phyloP scores from a whole-genome alignment of 768 basidiomycete species.

The Suillus plorans region DNA sequence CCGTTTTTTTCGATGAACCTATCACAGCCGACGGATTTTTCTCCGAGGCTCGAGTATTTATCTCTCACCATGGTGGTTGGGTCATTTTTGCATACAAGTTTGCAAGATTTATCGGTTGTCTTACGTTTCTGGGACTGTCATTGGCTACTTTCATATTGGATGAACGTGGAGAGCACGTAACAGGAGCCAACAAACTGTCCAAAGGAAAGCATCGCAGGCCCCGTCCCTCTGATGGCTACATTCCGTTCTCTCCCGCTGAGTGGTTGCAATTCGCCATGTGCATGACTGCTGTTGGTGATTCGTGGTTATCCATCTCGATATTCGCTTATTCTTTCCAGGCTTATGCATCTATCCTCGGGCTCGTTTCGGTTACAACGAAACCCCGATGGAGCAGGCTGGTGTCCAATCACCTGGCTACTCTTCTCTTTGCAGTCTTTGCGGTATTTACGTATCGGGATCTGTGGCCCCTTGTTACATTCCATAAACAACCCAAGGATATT shows the following conservation, averaged over 20 bases:
- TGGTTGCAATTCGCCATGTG: conserved; percentile 14
- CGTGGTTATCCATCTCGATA: neutral
- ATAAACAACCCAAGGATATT: conserved; percentile 47
- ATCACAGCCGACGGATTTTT: conserved; percentile 13
- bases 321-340: conserved; percentile 24
- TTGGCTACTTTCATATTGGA: conserved; percentile 7
- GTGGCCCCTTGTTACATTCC: conserved; percentile 58
- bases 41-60: conserved; percentile 30
- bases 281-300: conserved; percentile 13
- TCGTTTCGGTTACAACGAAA: conserved; percentile 35
- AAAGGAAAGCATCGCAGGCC: neutral
- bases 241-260: conserved; percentile 1
- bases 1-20: neutral
- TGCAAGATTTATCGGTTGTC: conserved; percentile 21
- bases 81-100: conserved; percentile 23
- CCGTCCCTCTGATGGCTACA: neutral
- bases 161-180: conserved; percentile 3
- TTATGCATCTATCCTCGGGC: conserved; percentile 41
- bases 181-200: neutral
- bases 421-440: conserved; percentile 47
- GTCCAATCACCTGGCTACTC: conserved; percentile 41
- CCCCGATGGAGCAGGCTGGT: conserved; percentile 30
- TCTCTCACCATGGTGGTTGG: conserved; percentile 20
- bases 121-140: conserved; percentile 22
- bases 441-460: conserved; percentile 60